phyloP scores from a whole-genome alignment of 345 rosid species.

The Jatropha curcas region DNA sequence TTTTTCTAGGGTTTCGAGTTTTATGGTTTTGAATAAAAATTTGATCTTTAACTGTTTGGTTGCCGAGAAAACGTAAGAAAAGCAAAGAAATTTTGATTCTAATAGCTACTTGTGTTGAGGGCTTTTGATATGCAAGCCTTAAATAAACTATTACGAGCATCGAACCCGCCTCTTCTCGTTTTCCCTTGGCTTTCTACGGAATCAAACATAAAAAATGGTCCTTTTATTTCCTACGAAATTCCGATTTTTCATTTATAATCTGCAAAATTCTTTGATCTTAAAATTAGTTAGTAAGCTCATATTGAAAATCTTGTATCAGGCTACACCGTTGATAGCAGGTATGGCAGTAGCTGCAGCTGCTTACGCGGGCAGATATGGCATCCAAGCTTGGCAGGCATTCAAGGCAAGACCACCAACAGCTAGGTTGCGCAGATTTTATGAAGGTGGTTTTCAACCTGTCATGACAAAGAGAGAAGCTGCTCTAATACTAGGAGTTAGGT shows the following conservation, averaged over 20 bases:
- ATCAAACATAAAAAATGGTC: not conserved
- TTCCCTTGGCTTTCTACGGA: not conserved
- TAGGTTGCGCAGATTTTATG: conserved; percentile 34
- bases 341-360: conserved; percentile 64
- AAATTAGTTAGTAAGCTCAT: not conserved
- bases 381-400: conserved; percentile 61
- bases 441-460: conserved; percentile 46
- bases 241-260: not conserved
- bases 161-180: not conserved
- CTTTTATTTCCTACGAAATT: not conserved
- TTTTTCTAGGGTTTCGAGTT: not conserved
- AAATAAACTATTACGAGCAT: no score
- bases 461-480: conserved; percentile 51
- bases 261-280: not conserved
- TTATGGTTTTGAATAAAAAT: not conserved
- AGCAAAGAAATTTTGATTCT: not conserved
- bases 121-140: not conserved
- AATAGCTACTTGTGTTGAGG: not conserved
- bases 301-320: conserved; percentile 29
- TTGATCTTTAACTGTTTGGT: not conserved
- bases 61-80: not conserved
- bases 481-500: conserved; percentile 49
- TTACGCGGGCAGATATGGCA: conserved; percentile 56
- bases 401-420: conserved; percentile 49
- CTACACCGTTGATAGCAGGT: conserved; percentile 50